Percentiles rank a stretch among this genome's conserved stretches.
These are phyloP conservation scores for Plasmodium billcollinsi DNA, from an alignment of 169 alveolate species.

Conservation along the genomic window DNA sequence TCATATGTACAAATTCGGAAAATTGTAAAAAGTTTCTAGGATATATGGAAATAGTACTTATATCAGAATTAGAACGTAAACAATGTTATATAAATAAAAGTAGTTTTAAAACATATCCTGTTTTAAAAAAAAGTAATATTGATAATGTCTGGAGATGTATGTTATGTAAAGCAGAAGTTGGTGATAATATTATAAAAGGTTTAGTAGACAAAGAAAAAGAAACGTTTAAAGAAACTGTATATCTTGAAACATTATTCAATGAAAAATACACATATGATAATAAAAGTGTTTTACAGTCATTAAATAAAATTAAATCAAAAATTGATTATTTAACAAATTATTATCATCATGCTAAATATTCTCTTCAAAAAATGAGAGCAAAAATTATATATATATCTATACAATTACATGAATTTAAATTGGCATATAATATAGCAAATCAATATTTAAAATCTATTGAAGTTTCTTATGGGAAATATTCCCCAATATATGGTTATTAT, in stretches of 20 bases:
- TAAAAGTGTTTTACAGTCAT: slow-evolving; percentile 55
- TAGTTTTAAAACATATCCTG: slow-evolving; percentile 45
- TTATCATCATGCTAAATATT: slow-evolving; percentile 71
- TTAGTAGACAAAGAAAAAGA: slow-evolving; percentile 58
- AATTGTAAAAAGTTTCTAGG: slow-evolving; percentile 58
- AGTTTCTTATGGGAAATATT: slow-evolving; percentile 56
- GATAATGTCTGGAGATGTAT: slow-evolving; percentile 57
- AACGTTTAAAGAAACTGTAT: slow-evolving; percentile 36
- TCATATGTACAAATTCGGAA: slow-evolving; percentile 62
- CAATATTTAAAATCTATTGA: slow-evolving; percentile 69
- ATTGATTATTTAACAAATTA: slow-evolving; percentile 40
- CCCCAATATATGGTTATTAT: slow-evolving; percentile 68
- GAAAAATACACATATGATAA: slow-evolving; percentile 68
- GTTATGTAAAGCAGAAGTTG: slow-evolving; percentile 53
- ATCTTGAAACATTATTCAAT: slow-evolving; percentile 40
- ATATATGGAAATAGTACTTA: slow-evolving; percentile 53
- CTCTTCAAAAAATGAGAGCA: slow-evolving; percentile 73
- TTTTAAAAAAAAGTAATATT: slow-evolving; percentile 36
- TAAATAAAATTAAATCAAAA: slow-evolving; percentile 67
- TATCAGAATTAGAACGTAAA: slow-evolving; percentile 56
- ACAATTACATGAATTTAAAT: slow-evolving; percentile 67
- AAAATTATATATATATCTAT: slow-evolving; percentile 62
- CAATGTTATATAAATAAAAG: slow-evolving; percentile 39
- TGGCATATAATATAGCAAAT: slow-evolving; percentile 66
- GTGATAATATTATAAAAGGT: slow-evolving; percentile 47